phyloP scores from a whole-genome alignment of 192 early-diverging fungal species.

The Phlyctochytrium planicorne region DNA sequence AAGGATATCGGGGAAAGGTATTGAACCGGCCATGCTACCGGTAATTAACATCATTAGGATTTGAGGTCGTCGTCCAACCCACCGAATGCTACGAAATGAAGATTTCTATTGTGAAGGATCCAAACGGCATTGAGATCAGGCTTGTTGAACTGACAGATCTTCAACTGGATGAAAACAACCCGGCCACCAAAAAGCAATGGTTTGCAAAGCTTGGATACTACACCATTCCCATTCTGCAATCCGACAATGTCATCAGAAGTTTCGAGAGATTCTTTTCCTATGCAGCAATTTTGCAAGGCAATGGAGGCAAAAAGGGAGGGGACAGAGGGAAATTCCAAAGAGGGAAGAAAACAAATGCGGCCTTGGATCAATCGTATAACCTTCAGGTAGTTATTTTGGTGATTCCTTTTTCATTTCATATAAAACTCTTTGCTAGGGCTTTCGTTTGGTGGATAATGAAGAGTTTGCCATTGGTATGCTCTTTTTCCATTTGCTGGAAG shows the following conservation, averaged over 20 bases:
- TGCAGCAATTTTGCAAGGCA: not conserved
- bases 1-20: conserved; percentile 44
- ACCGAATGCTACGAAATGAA: conserved; percentile 42
- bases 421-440: too few relatives aligned
- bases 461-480: conserved; percentile 43
- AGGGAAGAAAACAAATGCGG: conserved; percentile 11
- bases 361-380: conserved; percentile 6
- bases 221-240: conserved; percentile 36
- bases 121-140: conserved; percentile 53
- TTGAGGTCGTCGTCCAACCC: conserved; percentile 31
- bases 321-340: conserved; percentile 27
- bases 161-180: conserved; percentile 33
- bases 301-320: conserved; percentile 12
- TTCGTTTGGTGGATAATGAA: conserved; percentile 52
- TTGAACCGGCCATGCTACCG: conserved; percentile 6
- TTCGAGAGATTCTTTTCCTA: conserved; percentile 40
- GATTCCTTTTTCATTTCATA: conserved; percentile 3
- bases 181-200: conserved; percentile 37
- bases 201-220: conserved; percentile 56
- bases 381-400: not conserved
- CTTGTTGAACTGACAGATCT: conserved; percentile 50
- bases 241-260: conserved; percentile 31
- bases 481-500: not conserved
- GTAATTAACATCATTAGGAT: conserved; percentile 17
- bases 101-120: conserved; percentile 49